Conservation (phyloP, 768 basidiomycete species). For the Suillus occidentalis region DNA sequence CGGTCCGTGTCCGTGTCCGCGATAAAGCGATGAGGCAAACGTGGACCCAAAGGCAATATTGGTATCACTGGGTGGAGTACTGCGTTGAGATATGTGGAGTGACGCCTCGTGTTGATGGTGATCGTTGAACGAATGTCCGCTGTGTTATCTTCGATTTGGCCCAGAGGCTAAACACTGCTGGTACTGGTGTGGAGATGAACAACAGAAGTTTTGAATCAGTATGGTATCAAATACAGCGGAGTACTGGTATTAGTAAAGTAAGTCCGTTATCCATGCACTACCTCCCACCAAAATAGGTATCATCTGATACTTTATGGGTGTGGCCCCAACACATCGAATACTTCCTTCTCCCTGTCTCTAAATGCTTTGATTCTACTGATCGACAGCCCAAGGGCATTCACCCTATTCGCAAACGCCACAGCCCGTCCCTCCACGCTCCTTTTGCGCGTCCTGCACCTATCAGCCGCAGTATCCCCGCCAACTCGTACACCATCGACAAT, state of each 20-base stretch:
- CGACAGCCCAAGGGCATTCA: slow-evolving; percentile 70
- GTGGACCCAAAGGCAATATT: neutral
- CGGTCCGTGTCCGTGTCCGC: neutral
- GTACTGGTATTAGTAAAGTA: slow-evolving; percentile 4
- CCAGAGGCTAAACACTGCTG: neutral
- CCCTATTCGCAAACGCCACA: slow-evolving; percentile 71
- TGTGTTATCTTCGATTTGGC: neutral
- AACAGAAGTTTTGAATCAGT: neutral
- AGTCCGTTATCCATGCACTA: neutral
- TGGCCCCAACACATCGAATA: slow-evolving; percentile 64
- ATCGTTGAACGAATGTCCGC: neutral
- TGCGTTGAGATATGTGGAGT: neutral
- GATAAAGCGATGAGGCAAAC: neutral
- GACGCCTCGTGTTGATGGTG: neutral
- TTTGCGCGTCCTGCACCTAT: slow-evolving; percentile 34
- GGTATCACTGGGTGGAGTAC: neutral
- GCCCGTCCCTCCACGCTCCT: slow-evolving; percentile 63
- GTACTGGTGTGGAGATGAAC: neutral
- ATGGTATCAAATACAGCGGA: slow-evolving; percentile 2
- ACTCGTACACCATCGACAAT: slow-evolving; percentile 52
- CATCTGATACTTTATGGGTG: slow-evolving; percentile 31
- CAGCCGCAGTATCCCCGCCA: slow-evolving; percentile 14
- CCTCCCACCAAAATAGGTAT: neutral
- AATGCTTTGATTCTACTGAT: slow-evolving; percentile 75
- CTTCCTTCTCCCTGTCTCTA: slow-evolving; percentile 64